Conservation (phyloP, 140 eudicot species). For the Senecio squalidus region DNA sequence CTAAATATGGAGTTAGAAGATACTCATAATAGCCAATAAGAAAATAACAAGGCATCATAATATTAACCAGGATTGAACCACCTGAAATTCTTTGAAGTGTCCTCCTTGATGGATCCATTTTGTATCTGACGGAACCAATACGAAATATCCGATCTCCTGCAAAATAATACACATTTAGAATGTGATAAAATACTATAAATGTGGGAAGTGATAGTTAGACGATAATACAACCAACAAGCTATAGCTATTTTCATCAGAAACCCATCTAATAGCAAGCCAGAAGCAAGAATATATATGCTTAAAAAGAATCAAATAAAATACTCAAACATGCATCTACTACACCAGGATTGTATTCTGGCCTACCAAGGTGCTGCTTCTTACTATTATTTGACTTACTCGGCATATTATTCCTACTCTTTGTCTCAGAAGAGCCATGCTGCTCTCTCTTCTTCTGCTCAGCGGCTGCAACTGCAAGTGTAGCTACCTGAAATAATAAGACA, state of each 20-base stretch:
- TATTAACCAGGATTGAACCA: conserved; percentile 32
- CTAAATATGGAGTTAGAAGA: background rate
- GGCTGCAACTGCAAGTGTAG: conserved; percentile 87
- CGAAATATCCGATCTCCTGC: conserved; percentile 88
- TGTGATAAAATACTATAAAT: background rate
- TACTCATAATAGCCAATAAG: conserved; percentile 3
- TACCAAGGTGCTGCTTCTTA: conserved; percentile 19
- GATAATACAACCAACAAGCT: background rate
- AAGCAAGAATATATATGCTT: conserved; percentile 5
- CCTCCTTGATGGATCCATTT: conserved; percentile 81
- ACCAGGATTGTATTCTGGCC: conserved; percentile 24
- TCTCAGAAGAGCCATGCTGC: conserved; percentile 29
- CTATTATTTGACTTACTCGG: conserved; percentile 51
- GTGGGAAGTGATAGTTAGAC: background rate
- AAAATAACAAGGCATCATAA: background rate
- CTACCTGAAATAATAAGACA: conserved; percentile 45
- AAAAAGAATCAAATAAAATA: background rate
- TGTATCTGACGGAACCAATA: conserved; percentile 75
- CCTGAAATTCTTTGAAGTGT: conserved; percentile 90
- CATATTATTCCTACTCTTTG: conserved; percentile 39
- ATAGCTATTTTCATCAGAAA: conserved; percentile 8
- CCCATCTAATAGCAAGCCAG: background rate
- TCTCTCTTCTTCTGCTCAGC: conserved; percentile 55
- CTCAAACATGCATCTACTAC: conserved; percentile 26
- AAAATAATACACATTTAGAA: background rate